Percentiles rank a stretch among this genome's conserved stretches.
Evolutionary conservation across 2,329 filamentous ascomycete species (phyloP).

Genomic region (Chaetothyriales sp.): DNA sequence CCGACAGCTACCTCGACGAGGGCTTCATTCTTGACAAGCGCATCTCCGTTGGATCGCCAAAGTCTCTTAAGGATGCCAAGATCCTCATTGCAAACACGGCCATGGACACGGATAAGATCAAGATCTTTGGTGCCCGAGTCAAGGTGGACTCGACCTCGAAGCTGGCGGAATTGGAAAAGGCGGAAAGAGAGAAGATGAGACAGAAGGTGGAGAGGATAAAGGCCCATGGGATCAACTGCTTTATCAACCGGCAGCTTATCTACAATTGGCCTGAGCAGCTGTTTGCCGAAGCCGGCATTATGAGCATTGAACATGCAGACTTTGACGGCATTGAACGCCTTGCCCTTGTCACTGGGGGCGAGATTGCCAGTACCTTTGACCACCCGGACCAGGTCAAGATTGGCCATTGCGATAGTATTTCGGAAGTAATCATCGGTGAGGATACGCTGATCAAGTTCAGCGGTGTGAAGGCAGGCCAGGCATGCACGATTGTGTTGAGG

Average conservation of each 20-base stretch:
- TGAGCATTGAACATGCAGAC: conserved; percentile 97
- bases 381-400: conserved; percentile 95
- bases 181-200: conserved; percentile 98
- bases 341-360: conserved; percentile 86
- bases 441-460: conserved; percentile 97
- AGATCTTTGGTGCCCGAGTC: conserved; percentile 94
- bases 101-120: conserved; percentile 99
- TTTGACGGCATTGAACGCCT: conserved; percentile 95
- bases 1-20: conserved; percentile 92
- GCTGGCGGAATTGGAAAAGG: conserved; percentile 94
- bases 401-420: conserved; percentile 84
- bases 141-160: conserved; percentile 95
- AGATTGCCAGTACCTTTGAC: conserved; percentile 95
- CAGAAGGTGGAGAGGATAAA: conserved; percentile 98
- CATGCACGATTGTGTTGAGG: conserved; percentile 90
- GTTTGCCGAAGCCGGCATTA: conserved; percentile 92
- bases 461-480: conserved; percentile 80
- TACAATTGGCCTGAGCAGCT: conserved; percentile 99
- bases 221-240: conserved; percentile 97
- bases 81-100: conserved; percentile 95
- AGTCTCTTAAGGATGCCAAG: conserved; percentile 93
- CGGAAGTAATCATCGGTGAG: conserved; percentile 96
- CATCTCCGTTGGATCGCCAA: conserved; percentile 96
- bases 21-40: conserved; percentile 99
- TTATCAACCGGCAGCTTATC: conserved; percentile 97